Percentiles rank a stretch among this genome's conserved stretches.
phyloP scores from a whole-genome alignment of 306 rosid genomes.

The Amphicarpaea edgeworthii region DNA sequence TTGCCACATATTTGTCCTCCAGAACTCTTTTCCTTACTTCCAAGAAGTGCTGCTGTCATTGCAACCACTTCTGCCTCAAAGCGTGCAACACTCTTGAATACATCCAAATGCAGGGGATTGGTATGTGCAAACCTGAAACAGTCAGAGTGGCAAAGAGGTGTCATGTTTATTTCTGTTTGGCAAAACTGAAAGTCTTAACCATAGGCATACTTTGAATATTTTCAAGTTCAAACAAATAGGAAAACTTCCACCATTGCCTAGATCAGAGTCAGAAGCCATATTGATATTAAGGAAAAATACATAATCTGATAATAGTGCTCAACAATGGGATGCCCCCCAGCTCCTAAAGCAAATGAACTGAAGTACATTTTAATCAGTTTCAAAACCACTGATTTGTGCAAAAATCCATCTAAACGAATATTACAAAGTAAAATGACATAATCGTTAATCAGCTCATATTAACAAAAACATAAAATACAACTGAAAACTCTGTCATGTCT shows the following conservation, averaged over 20 bases:
- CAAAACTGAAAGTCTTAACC: slow-evolving; percentile 29
- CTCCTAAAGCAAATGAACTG: slow-evolving; percentile 35
- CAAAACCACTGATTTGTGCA: slow-evolving; percentile 36
- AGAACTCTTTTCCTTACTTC: slow-evolving; percentile 77
- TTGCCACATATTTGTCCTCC: slow-evolving; percentile 95
- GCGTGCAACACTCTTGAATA: slow-evolving; percentile 80
- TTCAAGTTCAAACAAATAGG: slow-evolving; percentile 30
- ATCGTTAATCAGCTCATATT: neutral
- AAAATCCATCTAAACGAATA: slow-evolving; percentile 12
- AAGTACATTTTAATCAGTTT: slow-evolving; percentile 12
- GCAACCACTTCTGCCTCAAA: slow-evolving; percentile 97
- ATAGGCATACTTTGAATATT: slow-evolving; percentile 14
- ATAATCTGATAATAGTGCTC: slow-evolving; percentile 26
- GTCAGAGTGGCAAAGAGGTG: slow-evolving; percentile 27
- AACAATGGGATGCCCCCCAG: slow-evolving; percentile 20
- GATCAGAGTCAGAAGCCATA: slow-evolving; percentile 31
- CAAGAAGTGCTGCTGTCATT: slow-evolving; percentile 92
- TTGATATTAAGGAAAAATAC: neutral
- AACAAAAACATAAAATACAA: slow-evolving; percentile 30
- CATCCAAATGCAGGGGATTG: slow-evolving; percentile 95
- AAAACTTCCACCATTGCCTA: slow-evolving; percentile 13
- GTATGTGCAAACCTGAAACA: slow-evolving; percentile 93
- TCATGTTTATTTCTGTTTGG: slow-evolving; percentile 25
- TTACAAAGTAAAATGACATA: slow-evolving; percentile 30
- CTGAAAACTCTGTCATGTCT: slow-evolving; percentile 47